Conservation (phyloP, 2,329 filamentous ascomycete species). For the Delphinella strobiligena region DNA sequence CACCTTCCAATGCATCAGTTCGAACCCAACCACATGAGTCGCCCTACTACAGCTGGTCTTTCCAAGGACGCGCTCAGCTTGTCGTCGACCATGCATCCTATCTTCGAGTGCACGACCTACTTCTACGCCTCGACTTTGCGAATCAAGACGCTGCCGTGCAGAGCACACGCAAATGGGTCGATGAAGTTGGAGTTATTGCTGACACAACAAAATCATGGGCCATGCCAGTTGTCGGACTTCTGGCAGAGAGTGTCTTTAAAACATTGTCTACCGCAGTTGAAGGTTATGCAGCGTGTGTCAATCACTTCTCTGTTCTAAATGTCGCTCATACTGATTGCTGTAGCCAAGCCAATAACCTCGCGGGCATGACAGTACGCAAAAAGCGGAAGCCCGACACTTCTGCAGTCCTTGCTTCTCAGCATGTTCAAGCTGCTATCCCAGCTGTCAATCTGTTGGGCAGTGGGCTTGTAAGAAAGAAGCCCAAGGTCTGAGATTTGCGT, state of each 20-base stretch:
- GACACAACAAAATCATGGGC: conserved; percentile 9
- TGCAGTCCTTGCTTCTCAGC: neutral
- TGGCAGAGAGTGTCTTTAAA: neutral
- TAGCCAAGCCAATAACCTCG: conserved; percentile 18
- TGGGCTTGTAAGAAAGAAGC: conserved; percentile 45
- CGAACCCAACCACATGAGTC: conserved; percentile 41
- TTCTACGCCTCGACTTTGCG: conserved; percentile 64
- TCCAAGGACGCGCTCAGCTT: conserved; percentile 48
- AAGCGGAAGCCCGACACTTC: conserved; percentile 33
- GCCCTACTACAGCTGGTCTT: conserved; percentile 55
- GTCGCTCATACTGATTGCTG: neutral
- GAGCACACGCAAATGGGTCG: conserved; percentile 59
- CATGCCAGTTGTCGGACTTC: conserved; percentile 9
- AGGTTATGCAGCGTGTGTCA: neutral
- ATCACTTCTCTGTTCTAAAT: neutral
- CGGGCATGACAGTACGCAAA: conserved; percentile 32
- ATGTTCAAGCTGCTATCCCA: conserved; percentile 5
- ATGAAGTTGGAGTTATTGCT: conserved; percentile 41
- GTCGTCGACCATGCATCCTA: conserved; percentile 54
- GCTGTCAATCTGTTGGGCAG: conserved; percentile 38
- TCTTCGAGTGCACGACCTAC: conserved; percentile 53
- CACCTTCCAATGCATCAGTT: conserved; percentile 24
- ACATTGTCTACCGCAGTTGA: neutral
- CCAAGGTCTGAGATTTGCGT: conserved; percentile 31
- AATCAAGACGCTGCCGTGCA: conserved; percentile 48